Evolutionary conservation across 441 rosid genomes (phyloP), one percentile per base, ranked within the genome.

Genomic region (Adansonia rubrostipa): DNA sequence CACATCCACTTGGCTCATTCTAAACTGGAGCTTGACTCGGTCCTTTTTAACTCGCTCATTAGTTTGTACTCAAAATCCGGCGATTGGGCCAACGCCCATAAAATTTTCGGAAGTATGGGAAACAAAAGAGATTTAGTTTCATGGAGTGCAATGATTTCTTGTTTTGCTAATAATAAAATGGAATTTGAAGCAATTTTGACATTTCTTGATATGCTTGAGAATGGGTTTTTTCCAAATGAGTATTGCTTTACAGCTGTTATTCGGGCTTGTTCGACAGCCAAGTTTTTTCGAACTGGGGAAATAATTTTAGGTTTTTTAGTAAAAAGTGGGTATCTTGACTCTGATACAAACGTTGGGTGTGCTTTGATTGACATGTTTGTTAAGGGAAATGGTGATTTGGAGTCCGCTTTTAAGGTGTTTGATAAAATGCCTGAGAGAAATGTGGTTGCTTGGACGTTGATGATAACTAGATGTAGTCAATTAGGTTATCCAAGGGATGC

Each of bases 101-200:
- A 54, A 72, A 85, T 91, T 63, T 93, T 91, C 42, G 60, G 75
- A 78, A 77, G 50, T 6, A 90, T 90, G 94, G 86, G 81, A 40
- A 73, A 66, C 24, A 82, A 88, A 50, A 79, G 89, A 68, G 89
- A 82, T 75, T 67, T 82, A 63, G 90, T 87, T 80, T 87, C 88
- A 3, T 89, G 89, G 91, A 86, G 89, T 74, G 82, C 92, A 1
- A 89, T 86, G 86, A 89, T 85, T 80, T 84, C 87, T 54, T 89
- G 89, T 80, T 85, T 78, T 4, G 85, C 82, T 9, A 85, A 82
- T n/a, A 83, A 83, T 3, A 84, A 81, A 5, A 86, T 71, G 75
- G 82, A 80, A 9, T 36, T 51, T 3, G 79, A 88, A 11, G 86
- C 88, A 5, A 74, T 88, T 76, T 67, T 45, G 33, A 50, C 81